phyloP scores from a whole-genome alignment of 2,329 filamentous ascomycete species.

The Fusarium oxysporum region DNA sequence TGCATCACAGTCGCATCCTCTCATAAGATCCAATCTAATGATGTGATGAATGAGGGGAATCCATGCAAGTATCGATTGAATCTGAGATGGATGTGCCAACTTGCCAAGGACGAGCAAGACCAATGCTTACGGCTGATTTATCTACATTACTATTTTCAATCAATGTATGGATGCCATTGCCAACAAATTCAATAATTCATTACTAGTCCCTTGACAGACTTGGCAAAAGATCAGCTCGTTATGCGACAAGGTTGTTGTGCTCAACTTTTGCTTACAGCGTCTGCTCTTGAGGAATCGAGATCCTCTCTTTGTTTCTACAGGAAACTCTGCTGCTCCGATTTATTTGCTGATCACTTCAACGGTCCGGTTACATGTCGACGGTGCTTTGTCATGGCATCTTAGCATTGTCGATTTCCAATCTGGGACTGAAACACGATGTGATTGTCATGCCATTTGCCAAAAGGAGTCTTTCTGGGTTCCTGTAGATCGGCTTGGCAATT shows the following conservation, averaged over 20 bases:
- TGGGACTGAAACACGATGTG: not conserved
- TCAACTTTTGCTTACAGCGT: conserved; percentile 7
- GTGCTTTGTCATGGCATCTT: not conserved
- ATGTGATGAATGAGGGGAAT: conserved; percentile 27
- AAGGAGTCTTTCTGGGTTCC: conserved; percentile 21
- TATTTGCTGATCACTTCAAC: conserved; percentile 6
- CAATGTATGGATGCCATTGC: conserved; percentile 6
- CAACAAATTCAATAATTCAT: conserved; percentile 26
- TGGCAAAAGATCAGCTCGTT: conserved; percentile 17
- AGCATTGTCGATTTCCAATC: not conserved
- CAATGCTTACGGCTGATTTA: conserved; percentile 18
- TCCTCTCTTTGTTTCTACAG: not conserved
- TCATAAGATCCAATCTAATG: conserved; percentile 2
- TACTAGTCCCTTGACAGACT: conserved; percentile 13
- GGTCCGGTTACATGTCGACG: not conserved
- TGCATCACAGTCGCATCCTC: conserved; percentile 10
- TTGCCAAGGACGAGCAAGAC: conserved; percentile 20
- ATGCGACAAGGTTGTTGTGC: conserved; percentile 11
- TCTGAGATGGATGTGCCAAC: conserved; percentile 17
- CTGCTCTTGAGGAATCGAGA: conserved; percentile 8
- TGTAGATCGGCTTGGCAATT: conserved; percentile 39
- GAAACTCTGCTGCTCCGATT: not conserved
- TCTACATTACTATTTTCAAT: conserved; percentile 11
- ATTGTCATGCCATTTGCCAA: conserved; percentile 11
- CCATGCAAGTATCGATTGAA: conserved; percentile 25